Evolutionary conservation across 805 yeast genomes (phyloP).

Genomic region (Ogataea dorogensis): DNA sequence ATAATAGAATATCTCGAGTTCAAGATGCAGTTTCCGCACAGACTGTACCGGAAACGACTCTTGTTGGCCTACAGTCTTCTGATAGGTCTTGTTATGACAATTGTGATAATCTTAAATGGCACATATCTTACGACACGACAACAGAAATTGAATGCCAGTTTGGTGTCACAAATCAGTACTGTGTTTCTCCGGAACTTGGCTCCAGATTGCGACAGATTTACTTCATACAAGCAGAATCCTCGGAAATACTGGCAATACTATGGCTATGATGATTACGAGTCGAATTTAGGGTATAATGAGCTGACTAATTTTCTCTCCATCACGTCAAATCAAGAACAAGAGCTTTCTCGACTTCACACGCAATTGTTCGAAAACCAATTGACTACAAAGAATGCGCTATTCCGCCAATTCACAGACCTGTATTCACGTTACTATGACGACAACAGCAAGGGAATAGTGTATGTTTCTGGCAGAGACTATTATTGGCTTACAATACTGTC

Average conservation of each 20-base stretch:
- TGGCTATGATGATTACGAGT: conserved; percentile 29
- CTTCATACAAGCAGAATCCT: conserved; percentile 23
- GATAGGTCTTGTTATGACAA: conserved; percentile 4
- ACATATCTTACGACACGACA: conserved; percentile 16
- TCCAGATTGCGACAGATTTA: conserved; percentile 28
- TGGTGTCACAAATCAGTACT: conserved; percentile 17
- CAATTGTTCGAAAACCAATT: conserved; percentile 20
- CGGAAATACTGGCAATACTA: conserved; percentile 33
- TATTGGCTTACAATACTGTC: conserved; percentile 33
- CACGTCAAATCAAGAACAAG: conserved; percentile 25
- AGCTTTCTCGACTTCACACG: conserved; percentile 24
- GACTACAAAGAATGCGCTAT: conserved; percentile 16
- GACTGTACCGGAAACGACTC: conserved; percentile 10
- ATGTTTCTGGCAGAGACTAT: conserved; percentile 30
- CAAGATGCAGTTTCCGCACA: conserved; percentile 7
- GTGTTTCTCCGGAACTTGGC: conserved; percentile 10
- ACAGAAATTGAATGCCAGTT: conserved; percentile 15
- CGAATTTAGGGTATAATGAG: conserved; percentile 20
- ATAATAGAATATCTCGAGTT: too few relatives aligned
- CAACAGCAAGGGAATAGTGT: conserved; percentile 29
- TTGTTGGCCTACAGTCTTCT: conserved; percentile 5
- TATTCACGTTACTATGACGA: conserved; percentile 11
- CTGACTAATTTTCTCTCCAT: conserved; percentile 25
- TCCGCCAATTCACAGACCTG: conserved; percentile 13
- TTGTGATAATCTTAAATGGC: conserved; percentile 4